Percentiles rank a stretch among this genome's conserved stretches.
phyloP scores from a whole-genome alignment of 306 rosid genomes.

The Glycine tomentella region DNA sequence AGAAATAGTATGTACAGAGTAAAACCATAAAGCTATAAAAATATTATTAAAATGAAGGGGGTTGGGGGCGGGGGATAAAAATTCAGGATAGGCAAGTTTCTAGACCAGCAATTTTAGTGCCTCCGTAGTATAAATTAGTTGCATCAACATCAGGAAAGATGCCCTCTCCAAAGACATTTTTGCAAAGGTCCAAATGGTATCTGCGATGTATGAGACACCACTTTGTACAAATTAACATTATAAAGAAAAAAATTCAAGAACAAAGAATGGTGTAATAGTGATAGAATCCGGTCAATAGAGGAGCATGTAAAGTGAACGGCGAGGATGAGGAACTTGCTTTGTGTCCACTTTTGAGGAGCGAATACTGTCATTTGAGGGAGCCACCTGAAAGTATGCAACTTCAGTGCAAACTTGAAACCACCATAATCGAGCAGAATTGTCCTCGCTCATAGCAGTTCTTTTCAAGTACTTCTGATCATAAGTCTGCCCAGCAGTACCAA shows the following conservation, averaged over 20 bases:
- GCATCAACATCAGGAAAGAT: constrained; percentile 79
- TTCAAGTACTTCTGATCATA: constrained; percentile 81
- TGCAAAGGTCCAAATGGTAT: constrained; percentile 96
- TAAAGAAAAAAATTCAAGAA: neutral
- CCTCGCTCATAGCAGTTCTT: constrained; percentile 58
- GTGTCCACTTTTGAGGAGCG: constrained; percentile 84
- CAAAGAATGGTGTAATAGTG: neutral
- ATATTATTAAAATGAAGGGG: neutral
- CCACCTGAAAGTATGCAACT: constrained; percentile 96
- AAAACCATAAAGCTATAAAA: too few relatives aligned
- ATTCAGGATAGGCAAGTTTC: constrained; percentile 29
- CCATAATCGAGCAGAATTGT: constrained; percentile 80
- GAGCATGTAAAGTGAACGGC: neutral
- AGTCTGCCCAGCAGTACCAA: constrained; percentile 55
- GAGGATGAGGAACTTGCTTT: constrained; percentile 58
- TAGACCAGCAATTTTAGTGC: constrained; percentile 83
- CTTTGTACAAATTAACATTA: constrained; percentile 14
- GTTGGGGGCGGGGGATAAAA: neutral
- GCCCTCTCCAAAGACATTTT: constrained; percentile 90
- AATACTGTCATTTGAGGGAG: constrained; percentile 88
- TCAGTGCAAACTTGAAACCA: constrained; percentile 99
- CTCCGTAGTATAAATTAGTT: constrained; percentile 88
- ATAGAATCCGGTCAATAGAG: constrained; percentile 26
- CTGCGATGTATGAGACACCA: constrained; percentile 55
- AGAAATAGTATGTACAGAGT: neutral